Evolutionary conservation across 371 early-diverging fungal species (phyloP).

Genomic region (Actinomortierella ambigua): DNA sequence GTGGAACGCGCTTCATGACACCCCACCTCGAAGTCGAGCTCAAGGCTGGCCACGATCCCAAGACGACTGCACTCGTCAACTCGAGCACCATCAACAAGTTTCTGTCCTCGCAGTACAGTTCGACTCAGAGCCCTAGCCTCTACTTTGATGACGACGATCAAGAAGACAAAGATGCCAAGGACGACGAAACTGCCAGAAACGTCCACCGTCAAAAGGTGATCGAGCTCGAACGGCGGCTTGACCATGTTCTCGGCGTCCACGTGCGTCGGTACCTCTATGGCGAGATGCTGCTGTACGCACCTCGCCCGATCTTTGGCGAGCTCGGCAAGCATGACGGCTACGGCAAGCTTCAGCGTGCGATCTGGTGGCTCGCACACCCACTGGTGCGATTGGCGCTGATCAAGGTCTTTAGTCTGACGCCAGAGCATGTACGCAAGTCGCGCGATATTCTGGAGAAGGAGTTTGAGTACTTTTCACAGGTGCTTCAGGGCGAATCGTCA

Average conservation of each 20-base stretch:
- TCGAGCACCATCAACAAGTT: slow-evolving; percentile 29
- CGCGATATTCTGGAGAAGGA: slow-evolving; percentile 32
- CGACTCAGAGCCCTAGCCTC: slow-evolving; percentile 1
- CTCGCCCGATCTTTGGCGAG: slow-evolving; percentile 15
- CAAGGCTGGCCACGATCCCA: neutral
- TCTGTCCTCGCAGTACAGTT: slow-evolving; percentile 22
- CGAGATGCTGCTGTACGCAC: slow-evolving; percentile 21
- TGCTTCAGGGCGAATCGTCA: slow-evolving; percentile 7
- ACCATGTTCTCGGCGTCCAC: slow-evolving; percentile 25
- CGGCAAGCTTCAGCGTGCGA: slow-evolving; percentile 22
- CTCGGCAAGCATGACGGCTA: slow-evolving; percentile 29
- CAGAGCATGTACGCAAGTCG: slow-evolving; percentile 18
- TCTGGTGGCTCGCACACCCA: slow-evolving; percentile 24
- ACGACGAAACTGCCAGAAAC: neutral
- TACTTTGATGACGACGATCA: neutral
- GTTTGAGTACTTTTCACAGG: slow-evolving; percentile 34
- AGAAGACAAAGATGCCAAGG: neutral
- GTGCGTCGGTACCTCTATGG: slow-evolving; percentile 25
- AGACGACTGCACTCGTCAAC: slow-evolving; percentile 15
- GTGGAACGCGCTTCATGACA: slow-evolving; percentile 13
- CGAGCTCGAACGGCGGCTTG: slow-evolving; percentile 34
- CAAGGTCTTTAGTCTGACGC: slow-evolving; percentile 11
- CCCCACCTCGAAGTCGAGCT: slow-evolving; percentile 16
- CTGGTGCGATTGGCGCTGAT: slow-evolving; percentile 10
- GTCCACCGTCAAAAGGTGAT: slow-evolving; percentile 30